Evolutionary conservation across 345 rosid genomes (phyloP), one percentile per base, ranked within the genome.

Genomic region (Fremontodendron californicum): DNA sequence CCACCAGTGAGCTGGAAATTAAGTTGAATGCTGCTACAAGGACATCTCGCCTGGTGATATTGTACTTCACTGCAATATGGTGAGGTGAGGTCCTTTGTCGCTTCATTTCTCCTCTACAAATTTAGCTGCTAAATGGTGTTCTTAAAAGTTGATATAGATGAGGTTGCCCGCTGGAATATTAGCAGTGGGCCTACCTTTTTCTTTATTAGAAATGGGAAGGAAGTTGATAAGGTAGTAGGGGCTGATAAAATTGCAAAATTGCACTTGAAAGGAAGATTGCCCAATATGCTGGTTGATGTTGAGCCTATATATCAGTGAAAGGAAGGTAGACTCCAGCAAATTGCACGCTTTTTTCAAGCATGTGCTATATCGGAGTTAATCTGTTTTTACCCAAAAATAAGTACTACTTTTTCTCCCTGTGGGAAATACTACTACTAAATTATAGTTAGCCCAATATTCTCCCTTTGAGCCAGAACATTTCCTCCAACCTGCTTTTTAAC

Each of bases 81-180:
- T 94, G 98, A 58, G 97, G 96, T 39, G n/a, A n/a, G n/a, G n/a
- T n/a, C n/a, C 98, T 96, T 3, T 94, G 97, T 81, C 96, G 93
- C 13, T 83, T 89, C 87, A 90, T 94, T 83, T 89, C 96, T 76
- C 97, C 98, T n/a, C 81, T 88, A 83, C 92, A 49, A 91, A 63
- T 81, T 82, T 89, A 85, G 97, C 96, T n/a, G 80, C 82, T 18
- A 86, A 90, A 78, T 84, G 0, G 94, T 89, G n/a, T 94, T 94
- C 91, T 75, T 94, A 82, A 94, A 94, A 86, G 90, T 89, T 6
- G 97, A 91, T 84, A 86, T 84, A 13, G 92, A 93, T 45, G 91
- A 92, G 81, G 89, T 90, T 65, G 85, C 83, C 9, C 73, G 82
- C 62, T 91, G 96, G 96, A 90, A 89, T 69, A 83, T 92, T 46